Percentiles rank a stretch among this genome's conserved stretches.
phyloP scores from a whole-genome alignment of 2,329 filamentous ascomycete genomes.

The Colletotrichum orbiculare region DNA sequence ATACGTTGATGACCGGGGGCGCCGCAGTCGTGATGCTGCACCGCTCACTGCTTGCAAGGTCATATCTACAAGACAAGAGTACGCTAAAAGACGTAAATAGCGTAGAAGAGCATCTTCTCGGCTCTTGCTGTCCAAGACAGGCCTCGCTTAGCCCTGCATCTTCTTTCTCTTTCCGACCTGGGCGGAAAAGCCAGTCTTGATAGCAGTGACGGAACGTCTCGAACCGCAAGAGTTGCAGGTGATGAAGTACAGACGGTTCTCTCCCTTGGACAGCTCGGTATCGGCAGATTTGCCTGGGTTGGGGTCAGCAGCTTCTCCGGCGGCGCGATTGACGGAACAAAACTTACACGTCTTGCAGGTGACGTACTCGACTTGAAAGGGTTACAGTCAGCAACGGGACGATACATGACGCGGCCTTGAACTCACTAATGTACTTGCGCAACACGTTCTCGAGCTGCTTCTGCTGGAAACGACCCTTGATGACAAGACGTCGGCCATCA shows the following conservation, averaged over 20 bases:
- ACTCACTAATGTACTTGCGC: constrained; percentile 91
- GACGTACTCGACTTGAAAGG: constrained; percentile 85
- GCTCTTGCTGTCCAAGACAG: constrained; percentile 17
- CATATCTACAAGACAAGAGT: constrained; percentile 33
- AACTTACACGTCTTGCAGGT: constrained; percentile 93
- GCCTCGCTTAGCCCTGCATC: constrained; percentile 77
- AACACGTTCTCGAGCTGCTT: constrained; percentile 99
- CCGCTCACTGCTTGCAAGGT: constrained; percentile 31
- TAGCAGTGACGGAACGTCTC: constrained; percentile 90
- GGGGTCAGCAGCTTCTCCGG: not conserved
- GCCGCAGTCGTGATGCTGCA: constrained; percentile 23
- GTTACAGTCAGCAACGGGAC: constrained; percentile 43
- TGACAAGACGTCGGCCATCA: constrained; percentile 91
- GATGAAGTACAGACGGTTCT: constrained; percentile 99
- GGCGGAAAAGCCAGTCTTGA: constrained; percentile 99
- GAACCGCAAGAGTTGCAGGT: constrained; percentile 74
- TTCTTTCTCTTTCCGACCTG: constrained; percentile 99
- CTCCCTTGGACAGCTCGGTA: constrained; percentile 97
- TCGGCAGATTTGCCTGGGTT: constrained; percentile 76
- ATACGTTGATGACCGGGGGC: constrained; percentile 27
- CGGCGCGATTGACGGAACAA: not conserved
- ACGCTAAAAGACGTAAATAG: constrained; percentile 37
- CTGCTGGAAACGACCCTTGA: constrained; percentile 99
- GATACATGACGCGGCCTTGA: not conserved
- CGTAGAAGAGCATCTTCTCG: constrained; percentile 26